Conservation (phyloP, 441 rosid genomes). For the Croton setiger region DNA sequence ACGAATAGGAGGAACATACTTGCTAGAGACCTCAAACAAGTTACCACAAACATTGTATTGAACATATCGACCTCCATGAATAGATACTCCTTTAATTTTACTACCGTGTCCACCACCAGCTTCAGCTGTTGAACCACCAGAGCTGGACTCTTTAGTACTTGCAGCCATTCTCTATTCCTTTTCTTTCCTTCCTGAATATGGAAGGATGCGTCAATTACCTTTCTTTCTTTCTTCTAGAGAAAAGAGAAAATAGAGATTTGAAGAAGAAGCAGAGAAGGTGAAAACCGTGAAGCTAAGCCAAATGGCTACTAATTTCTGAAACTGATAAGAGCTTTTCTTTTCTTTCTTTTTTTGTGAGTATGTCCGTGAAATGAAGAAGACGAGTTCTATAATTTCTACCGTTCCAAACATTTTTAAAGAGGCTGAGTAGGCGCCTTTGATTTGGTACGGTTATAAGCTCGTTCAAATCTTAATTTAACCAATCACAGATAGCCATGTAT, state of each 20-base stretch:
- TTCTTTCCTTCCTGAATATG: background rate
- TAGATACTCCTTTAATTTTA: constrained; percentile 60
- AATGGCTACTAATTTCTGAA: background rate
- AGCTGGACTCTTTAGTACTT: constrained; percentile 40
- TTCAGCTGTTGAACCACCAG: constrained; percentile 32
- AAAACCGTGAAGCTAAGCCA: constrained; percentile 15
- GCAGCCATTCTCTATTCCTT: constrained; percentile 12
- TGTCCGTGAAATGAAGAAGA: constrained; percentile 40
- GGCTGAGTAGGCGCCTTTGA: background rate
- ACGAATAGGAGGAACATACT: constrained; percentile 85
- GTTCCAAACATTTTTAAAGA: constrained; percentile 1
- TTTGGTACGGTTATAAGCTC: background rate
- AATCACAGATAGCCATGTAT: background rate
- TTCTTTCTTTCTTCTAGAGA: background rate
- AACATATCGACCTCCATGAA: constrained; percentile 82
- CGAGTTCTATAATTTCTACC: constrained; percentile 19
- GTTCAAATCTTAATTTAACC: background rate
- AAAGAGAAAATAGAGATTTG: too few relatives aligned
- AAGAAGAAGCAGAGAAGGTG: constrained; percentile 2
- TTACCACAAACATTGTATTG: constrained; percentile 80
- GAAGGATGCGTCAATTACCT: background rate
- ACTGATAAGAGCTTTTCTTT: background rate
- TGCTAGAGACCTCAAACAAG: constrained; percentile 79
- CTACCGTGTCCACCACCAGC: background rate
- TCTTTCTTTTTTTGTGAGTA: constrained; percentile 14